Evolutionary conservation across 1,139 yeast species (phyloP).

Genomic region (Pneumocystis carinii): DNA sequence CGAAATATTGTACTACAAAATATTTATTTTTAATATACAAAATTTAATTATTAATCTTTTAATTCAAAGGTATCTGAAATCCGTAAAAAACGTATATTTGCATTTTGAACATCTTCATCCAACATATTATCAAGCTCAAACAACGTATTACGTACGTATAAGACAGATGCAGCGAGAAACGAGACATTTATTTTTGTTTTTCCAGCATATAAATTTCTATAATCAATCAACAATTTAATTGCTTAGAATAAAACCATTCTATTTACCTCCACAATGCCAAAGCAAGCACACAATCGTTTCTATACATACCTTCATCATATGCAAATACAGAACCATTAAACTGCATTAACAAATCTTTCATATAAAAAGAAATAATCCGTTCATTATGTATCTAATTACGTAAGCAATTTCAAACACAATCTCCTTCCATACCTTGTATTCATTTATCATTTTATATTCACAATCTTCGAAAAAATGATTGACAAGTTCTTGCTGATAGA

Average conservation of each 20-base stretch:
- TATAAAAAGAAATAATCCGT: constrained; percentile 66
- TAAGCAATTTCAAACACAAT: background rate
- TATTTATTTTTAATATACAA: background rate
- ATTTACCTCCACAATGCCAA: constrained; percentile 44
- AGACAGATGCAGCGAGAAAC: constrained; percentile 73
- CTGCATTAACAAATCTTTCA: constrained; percentile 83
- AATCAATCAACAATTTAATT: constrained; percentile 30
- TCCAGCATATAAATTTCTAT: constrained; percentile 73
- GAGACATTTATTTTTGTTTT: constrained; percentile 67
- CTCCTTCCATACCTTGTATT: constrained; percentile 30
- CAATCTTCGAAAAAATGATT: constrained; percentile 83
- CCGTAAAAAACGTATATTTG: background rate
- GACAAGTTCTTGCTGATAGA: constrained; percentile 81
- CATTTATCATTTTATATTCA: constrained; percentile 71
- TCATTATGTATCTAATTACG: constrained; percentile 50
- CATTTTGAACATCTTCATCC: constrained; percentile 63
- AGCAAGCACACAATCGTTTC: constrained; percentile 68
- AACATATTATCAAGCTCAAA: constrained; percentile 72
- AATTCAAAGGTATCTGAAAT: background rate
- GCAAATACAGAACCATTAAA: constrained; percentile 78
- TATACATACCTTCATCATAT: constrained; percentile 79
- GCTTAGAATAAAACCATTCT: constrained; percentile 7
- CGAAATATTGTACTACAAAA: background rate
- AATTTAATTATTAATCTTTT: background rate
- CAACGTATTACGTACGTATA: constrained; percentile 75